Conservation (phyloP, 1,284 basidiomycete genomes). For the Moesziomyces parantarcticus region DNA sequence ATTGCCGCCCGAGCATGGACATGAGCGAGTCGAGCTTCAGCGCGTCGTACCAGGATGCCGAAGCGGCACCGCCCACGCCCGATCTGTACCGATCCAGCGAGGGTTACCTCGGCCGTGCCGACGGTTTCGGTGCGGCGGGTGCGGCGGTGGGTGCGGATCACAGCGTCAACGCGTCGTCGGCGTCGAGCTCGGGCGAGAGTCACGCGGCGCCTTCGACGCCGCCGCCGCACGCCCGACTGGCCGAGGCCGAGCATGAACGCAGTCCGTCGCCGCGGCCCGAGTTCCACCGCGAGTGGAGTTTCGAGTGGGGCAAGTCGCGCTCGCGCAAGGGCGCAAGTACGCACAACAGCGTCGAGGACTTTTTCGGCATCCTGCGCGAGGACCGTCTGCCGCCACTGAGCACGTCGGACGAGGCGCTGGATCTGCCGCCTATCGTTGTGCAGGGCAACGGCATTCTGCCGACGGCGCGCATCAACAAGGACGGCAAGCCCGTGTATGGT, state of each 20-base stretch:
- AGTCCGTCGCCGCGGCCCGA: constrained; percentile 51
- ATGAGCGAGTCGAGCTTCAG: constrained; percentile 39
- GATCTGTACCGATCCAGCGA: constrained; percentile 27
- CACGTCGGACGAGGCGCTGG: constrained; percentile 47
- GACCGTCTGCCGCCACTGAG: constrained; percentile 46
- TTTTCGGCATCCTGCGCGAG: constrained; percentile 57
- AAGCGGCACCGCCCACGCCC: constrained; percentile 36
- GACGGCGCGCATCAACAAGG: constrained; percentile 30
- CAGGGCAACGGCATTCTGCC: constrained; percentile 27
- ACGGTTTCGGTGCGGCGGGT: background rate
- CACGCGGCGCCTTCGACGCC: constrained; percentile 38
- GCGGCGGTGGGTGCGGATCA: constrained; percentile 10
- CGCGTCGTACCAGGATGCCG: constrained; percentile 32
- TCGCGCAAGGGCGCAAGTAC: constrained; percentile 8
- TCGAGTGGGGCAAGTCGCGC: constrained; percentile 39
- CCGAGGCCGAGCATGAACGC: constrained; percentile 1
- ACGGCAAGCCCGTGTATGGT: constrained; percentile 21
- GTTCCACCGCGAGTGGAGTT: constrained; percentile 59
- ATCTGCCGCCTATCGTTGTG: constrained; percentile 57
- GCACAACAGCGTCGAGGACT: constrained; percentile 51
- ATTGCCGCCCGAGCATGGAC: constrained; percentile 25
- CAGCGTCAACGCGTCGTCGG: constrained; percentile 26
- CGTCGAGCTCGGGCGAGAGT: constrained; percentile 45
- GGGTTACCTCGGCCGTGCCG: background rate
- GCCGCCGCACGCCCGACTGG: constrained; percentile 10